Percentiles rank a stretch among this genome's conserved stretches.
phyloP scores from a whole-genome alignment of 139 green algal genomes.

The Chlamydomonas incerta region DNA sequence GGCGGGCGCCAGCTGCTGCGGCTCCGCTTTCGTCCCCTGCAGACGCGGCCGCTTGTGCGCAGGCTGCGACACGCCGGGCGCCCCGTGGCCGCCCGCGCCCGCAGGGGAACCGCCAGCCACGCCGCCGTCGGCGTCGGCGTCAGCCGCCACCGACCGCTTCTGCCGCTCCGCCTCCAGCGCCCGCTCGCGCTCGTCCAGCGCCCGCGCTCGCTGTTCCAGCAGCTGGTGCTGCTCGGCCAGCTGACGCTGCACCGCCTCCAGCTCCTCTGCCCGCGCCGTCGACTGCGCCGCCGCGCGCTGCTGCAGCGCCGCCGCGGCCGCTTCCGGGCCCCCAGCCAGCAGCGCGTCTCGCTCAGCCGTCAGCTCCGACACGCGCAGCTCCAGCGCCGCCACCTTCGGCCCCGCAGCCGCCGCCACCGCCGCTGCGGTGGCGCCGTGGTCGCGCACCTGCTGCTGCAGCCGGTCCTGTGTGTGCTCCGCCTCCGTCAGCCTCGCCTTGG shows the following conservation, averaged over 20 bases:
- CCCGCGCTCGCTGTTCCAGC: not conserved
- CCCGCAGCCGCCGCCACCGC: not conserved
- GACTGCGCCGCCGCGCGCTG: not conserved
- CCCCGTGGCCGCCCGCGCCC: too few relatives aligned
- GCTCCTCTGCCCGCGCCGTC: too few relatives aligned
- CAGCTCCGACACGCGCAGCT: conserved; percentile 35
- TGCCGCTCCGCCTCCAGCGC: not conserved
- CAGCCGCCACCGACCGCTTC: too few relatives aligned
- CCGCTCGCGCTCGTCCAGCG: not conserved
- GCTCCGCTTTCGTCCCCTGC: too few relatives aligned
- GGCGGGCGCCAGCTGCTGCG: too few relatives aligned
- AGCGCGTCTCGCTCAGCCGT: conserved; percentile 31
- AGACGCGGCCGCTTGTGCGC: not conserved
- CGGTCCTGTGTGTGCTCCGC: too few relatives aligned
- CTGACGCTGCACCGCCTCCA: not conserved
- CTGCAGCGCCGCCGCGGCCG: too few relatives aligned
- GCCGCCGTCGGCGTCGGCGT: too few relatives aligned
- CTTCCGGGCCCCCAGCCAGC: not conserved
- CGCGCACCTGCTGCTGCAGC: not conserved
- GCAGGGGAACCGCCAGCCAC: too few relatives aligned
- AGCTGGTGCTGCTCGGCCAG: too few relatives aligned
- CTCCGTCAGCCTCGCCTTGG: not conserved
- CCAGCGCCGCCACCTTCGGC: conserved; percentile 35
- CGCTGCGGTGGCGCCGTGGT: not conserved
- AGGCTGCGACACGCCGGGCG: too few relatives aligned